phyloP scores from a whole-genome alignment of 176 grass and related monocot genomes.

The Themeda triandra region DNA sequence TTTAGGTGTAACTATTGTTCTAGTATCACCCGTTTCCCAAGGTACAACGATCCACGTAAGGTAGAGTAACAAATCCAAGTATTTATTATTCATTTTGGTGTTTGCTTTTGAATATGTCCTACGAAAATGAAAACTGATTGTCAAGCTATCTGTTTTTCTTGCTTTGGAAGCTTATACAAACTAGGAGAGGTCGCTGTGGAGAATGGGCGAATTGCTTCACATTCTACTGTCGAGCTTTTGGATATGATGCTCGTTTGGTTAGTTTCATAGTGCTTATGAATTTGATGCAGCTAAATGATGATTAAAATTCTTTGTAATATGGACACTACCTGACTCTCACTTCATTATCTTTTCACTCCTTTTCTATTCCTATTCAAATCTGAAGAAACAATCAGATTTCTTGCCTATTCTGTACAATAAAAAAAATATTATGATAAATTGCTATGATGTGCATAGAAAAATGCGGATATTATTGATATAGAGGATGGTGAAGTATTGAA shows the following conservation, averaged over 20 bases:
- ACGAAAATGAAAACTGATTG: slow-evolving; percentile 18
- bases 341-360: not conserved
- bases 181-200: slow-evolving; percentile 90
- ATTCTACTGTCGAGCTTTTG: slow-evolving; percentile 83
- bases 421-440: not conserved
- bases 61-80: slow-evolving; percentile 39
- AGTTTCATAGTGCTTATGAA: slow-evolving; percentile 38
- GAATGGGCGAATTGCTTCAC: slow-evolving; percentile 99
- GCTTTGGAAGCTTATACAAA: slow-evolving; percentile 79
- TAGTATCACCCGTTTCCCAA: slow-evolving; percentile 79
- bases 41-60: slow-evolving; percentile 88
- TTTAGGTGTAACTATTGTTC: slow-evolving; percentile 83
- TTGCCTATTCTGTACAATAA: not conserved
- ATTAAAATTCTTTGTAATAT: slow-evolving; percentile 11
- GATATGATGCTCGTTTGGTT: slow-evolving; percentile 95
- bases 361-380: not conserved
- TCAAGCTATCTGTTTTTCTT: slow-evolving; percentile 25
- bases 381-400: not conserved
- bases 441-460: not conserved
- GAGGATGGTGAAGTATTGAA: not conserved
- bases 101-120: not conserved
- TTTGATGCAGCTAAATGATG: not conserved
- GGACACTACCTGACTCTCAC: not conserved
- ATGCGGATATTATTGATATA: not conserved
- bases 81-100: slow-evolving; percentile 10